phyloP scores from a whole-genome alignment of 225 moss, liverwort and hornwort genomes.

The Sphagnum contortum region DNA sequence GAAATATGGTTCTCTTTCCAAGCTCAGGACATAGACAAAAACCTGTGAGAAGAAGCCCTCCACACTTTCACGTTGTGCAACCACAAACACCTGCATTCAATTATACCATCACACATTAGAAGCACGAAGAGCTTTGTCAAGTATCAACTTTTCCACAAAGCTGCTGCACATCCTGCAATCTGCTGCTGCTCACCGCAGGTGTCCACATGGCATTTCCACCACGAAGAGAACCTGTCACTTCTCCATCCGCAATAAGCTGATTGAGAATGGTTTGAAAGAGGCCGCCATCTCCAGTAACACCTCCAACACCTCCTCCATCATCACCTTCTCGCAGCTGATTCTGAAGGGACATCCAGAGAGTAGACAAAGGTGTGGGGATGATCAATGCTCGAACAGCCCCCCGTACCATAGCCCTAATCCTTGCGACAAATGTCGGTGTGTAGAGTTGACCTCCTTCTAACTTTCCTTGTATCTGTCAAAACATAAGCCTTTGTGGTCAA shows the following conservation, averaged over 20 bases:
- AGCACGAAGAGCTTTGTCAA: background rate
- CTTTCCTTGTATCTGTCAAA: conserved; percentile 81
- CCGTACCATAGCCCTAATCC: conserved; percentile 73
- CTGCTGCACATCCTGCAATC: too few species aligned
- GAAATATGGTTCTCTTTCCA: too few species aligned
- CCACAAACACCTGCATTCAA: conserved; percentile 64
- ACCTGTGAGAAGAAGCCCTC: conserved; percentile 94
- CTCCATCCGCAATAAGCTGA: conserved; percentile 67
- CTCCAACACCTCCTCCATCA: conserved; percentile 40
- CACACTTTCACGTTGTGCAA: conserved; percentile 90
- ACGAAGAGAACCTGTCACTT: conserved; percentile 83
- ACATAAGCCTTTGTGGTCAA: background rate
- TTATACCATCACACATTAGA: background rate
- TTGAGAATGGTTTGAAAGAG: conserved; percentile 80
- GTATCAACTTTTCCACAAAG: too few species aligned
- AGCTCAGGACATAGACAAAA: background rate
- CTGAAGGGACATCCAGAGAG: conserved; percentile 63
- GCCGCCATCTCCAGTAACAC: conserved; percentile 66
- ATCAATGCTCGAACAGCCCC: conserved; percentile 75
- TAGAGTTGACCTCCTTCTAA: conserved; percentile 94
- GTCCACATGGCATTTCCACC: conserved; percentile 92
- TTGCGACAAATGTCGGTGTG: conserved; percentile 85
- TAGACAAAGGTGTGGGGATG: conserved; percentile 76
- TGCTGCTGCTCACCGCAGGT: conserved; percentile 57
- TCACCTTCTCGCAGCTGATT: conserved; percentile 69